A percentile compares a stretch with the other conserved stretches of the same genome.
Evolutionary conservation across 176 grass and related monocot species (phyloP).

Genomic region (Otatea glauca): DNA sequence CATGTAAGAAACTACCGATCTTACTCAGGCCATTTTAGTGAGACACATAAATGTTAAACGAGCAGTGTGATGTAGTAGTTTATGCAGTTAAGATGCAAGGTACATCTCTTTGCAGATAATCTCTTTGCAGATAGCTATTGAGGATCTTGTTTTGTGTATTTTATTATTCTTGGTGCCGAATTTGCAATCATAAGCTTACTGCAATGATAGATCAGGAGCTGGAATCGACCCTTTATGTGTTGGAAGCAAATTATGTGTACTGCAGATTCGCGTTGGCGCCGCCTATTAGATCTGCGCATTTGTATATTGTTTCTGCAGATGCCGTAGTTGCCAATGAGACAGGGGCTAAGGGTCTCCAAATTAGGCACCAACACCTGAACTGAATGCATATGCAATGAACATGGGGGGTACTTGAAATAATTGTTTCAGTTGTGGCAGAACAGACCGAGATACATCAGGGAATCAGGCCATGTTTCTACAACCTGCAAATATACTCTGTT

Average conservation of each 20-base stretch:
- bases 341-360: slow-evolving; percentile 22
- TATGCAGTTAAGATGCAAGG: slow-evolving; percentile 39
- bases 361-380: slow-evolving; percentile 36
- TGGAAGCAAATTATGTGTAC: slow-evolving; percentile 28
- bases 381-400: slow-evolving; percentile 21
- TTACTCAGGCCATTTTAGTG: slow-evolving; percentile 35
- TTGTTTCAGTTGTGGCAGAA: neutral
- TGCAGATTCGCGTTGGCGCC: neutral
- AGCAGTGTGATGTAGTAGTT: slow-evolving; percentile 20
- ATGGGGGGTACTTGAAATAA: slow-evolving; percentile 1
- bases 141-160: slow-evolving; percentile 36
- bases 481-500: neutral
- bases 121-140: slow-evolving; percentile 44
- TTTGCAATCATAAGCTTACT: slow-evolving; percentile 31
- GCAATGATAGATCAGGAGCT: slow-evolving; percentile 25
- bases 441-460: neutral
- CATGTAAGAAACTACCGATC: slow-evolving; percentile 36
- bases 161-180: slow-evolving; percentile 28
- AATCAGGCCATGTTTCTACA: neutral
- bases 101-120: slow-evolving; percentile 34
- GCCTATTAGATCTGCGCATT: neutral
- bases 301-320: slow-evolving; percentile 21
- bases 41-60: neutral
- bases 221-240: slow-evolving; percentile 35
- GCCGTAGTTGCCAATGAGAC: neutral